Percentiles rank a stretch among this genome's conserved stretches.
These are phyloP conservation scores for Syzygium malaccense DNA, from an alignment of 441 rosid genomes.

Conservation along the genomic window DNA sequence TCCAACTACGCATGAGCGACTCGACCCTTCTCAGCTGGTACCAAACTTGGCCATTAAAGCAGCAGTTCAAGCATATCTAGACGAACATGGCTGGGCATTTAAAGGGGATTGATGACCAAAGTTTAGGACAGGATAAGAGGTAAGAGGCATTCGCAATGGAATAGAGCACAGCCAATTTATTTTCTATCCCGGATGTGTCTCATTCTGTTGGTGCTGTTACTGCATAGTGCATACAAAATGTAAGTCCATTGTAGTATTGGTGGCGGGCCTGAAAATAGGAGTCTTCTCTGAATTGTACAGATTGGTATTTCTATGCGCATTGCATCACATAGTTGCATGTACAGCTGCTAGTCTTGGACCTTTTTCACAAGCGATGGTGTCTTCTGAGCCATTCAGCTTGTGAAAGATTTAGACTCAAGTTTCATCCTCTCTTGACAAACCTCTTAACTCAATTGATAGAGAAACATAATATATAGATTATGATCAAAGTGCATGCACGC, in stretches of 20 bases:
- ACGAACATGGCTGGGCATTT: conserved; percentile 82
- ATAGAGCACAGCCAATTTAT: background rate
- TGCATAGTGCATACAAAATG: background rate
- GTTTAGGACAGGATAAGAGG: background rate
- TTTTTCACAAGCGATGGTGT: background rate
- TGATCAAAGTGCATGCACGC: background rate
- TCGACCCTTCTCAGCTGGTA: conserved; percentile 43
- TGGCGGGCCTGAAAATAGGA: background rate
- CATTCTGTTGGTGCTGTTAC: background rate
- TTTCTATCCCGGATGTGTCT: background rate
- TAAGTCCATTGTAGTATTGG: background rate
- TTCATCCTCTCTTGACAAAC: background rate
- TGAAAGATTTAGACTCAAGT: background rate
- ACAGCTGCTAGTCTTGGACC: background rate
- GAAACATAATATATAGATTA: background rate
- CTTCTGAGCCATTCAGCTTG: background rate
- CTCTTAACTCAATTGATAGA: background rate
- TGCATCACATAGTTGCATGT: background rate
- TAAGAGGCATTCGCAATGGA: background rate
- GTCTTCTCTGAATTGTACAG: background rate
- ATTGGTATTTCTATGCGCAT: background rate
- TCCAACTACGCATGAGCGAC: conserved; percentile 68
- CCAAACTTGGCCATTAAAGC: conserved; percentile 80
- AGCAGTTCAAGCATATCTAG: conserved; percentile 75
- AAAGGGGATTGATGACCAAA: conserved; percentile 10